Evolutionary conservation across 2,329 filamentous ascomycete genomes (phyloP).

Genomic region (Colletotrichum agaves): DNA sequence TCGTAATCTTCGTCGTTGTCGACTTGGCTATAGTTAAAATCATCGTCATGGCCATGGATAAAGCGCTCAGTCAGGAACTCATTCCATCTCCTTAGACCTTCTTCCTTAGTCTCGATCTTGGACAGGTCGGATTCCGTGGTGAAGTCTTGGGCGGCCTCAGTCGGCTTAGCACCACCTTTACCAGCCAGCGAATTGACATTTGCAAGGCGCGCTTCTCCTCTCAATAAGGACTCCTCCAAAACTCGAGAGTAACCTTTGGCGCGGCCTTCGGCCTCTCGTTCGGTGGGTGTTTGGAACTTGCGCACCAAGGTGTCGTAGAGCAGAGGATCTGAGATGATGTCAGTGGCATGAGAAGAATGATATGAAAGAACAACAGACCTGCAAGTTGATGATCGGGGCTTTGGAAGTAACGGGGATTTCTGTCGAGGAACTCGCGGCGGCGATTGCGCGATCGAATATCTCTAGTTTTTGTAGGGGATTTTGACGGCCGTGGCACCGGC

Average conservation of each 20-base stretch:
- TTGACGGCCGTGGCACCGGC: conserved; percentile 57
- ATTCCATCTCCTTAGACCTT: conserved; percentile 76
- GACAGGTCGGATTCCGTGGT: conserved; percentile 41
- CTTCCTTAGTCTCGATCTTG: conserved; percentile 67
- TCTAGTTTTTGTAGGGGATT: conserved; percentile 52
- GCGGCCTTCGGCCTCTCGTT: conserved; percentile 79
- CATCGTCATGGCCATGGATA: conserved; percentile 76
- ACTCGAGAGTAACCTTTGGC: conserved; percentile 82
- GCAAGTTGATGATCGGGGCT: conserved; percentile 66
- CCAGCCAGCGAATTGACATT: conserved; percentile 44
- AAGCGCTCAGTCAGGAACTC: conserved; percentile 80
- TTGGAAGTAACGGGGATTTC: conserved; percentile 77
- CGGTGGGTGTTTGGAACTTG: conserved; percentile 77
- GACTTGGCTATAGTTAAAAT: conserved; percentile 80
- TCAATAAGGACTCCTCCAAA: conserved; percentile 79
- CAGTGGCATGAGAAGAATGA: neutral
- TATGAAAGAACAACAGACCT: conserved; percentile 47
- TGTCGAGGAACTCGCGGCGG: conserved; percentile 78
- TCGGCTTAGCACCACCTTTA: neutral
- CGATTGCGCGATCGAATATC: conserved; percentile 77
- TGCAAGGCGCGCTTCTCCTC: conserved; percentile 81
- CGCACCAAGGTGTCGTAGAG: conserved; percentile 85
- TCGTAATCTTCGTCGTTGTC: conserved; percentile 81
- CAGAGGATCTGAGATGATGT: conserved; percentile 68
- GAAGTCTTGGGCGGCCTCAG: neutral